Evolutionary conservation across 495 filamentous ascomycete species (phyloP).

Genomic region (Lophiostoma macrostomum): DNA sequence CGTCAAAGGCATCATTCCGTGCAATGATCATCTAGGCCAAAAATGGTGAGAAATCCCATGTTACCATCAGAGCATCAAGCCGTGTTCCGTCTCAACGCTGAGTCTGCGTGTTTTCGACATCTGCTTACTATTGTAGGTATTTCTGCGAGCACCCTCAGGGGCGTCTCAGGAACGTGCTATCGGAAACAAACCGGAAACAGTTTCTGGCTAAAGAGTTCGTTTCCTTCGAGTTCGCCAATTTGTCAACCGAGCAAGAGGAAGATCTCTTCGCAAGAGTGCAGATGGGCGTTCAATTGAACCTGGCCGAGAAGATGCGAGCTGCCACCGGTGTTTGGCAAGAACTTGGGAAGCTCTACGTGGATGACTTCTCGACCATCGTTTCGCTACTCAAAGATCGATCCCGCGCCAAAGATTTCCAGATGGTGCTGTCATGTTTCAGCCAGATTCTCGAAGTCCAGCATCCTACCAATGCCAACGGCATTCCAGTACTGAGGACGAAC

Average conservation of each 20-base stretch:
- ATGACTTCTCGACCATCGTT: conserved; percentile 42
- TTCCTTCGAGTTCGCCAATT: conserved; percentile 44
- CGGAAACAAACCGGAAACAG: conserved; percentile 33
- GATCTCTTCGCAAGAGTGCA: conserved; percentile 51
- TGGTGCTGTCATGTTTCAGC: conserved; percentile 27
- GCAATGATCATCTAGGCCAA: conserved; percentile 38
- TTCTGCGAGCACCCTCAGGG: conserved; percentile 23
- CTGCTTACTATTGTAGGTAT: conserved; percentile 6
- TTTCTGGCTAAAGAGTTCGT: conserved; percentile 43
- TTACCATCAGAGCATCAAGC: not conserved
- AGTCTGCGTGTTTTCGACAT: too few species aligned
- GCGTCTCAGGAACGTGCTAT: conserved; percentile 20
- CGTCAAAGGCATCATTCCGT: conserved; percentile 46
- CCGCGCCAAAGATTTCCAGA: conserved; percentile 23
- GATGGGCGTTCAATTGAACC: conserved; percentile 45
- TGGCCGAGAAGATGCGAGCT: conserved; percentile 52
- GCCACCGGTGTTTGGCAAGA: conserved; percentile 47
- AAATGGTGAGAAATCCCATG: conserved; percentile 35
- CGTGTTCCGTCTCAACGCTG: too few species aligned
- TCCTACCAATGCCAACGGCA: conserved; percentile 20
- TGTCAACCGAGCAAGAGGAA: conserved; percentile 47
- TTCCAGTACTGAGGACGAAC: conserved; percentile 24
- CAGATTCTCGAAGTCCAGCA: conserved; percentile 34
- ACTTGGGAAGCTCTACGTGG: conserved; percentile 43
- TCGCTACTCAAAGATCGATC: conserved; percentile 16